These are phyloP conservation scores for Erodium texanum DNA, from an alignment of 441 rosid genomes.

Conservation along the genomic window DNA sequence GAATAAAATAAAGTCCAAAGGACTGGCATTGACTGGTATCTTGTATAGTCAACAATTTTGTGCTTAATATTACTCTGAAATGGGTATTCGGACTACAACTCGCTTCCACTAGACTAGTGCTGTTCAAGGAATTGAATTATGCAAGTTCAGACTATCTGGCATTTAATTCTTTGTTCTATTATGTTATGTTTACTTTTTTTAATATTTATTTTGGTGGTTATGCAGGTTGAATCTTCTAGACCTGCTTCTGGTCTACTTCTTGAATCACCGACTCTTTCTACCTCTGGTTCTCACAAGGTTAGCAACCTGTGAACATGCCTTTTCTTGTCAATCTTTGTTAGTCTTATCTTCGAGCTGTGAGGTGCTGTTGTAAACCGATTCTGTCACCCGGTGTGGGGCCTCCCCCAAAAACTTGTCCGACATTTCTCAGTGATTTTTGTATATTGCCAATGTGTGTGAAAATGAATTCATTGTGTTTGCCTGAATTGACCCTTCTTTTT, in stretches of 20 bases:
- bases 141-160: not conserved
- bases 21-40: not conserved
- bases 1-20: not conserved
- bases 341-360: not conserved
- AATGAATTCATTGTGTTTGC: not conserved
- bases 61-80: no score
- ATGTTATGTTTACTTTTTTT: not conserved
- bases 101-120: no score
- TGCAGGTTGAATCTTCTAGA: constrained; percentile 38
- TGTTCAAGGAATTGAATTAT: not conserved
- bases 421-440: no score
- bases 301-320: not conserved
- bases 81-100: no score
- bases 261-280: constrained; percentile 35
- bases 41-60: no score
- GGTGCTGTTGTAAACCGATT: not conserved
- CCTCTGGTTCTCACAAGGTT: constrained; percentile 49
- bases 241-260: constrained; percentile 34
- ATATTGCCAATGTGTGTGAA: not conserved
- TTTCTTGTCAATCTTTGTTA: no score
- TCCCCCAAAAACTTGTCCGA: not conserved
- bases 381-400: not conserved
- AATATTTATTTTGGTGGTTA: constrained; percentile 1
- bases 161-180: not conserved
- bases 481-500: not conserved